Evolutionary conservation across 345 rosid species (phyloP), one percentile per base, ranked within the genome.

Genomic region (Cardamine resedifolia): DNA sequence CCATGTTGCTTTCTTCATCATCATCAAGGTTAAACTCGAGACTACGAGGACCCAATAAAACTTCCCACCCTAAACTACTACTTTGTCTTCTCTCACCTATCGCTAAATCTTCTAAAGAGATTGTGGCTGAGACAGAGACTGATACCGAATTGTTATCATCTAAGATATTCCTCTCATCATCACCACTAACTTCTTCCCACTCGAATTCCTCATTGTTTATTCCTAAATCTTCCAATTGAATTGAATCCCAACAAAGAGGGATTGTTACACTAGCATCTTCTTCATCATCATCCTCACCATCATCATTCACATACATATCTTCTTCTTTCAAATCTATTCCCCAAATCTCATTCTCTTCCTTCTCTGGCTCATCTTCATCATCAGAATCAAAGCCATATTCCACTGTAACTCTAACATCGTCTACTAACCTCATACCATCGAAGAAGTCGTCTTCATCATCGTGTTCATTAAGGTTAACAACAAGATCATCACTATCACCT

Each of bases 121-220:
- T 77, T 15, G 78, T 28, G 0, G 94, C 92, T 7, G 89, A 75
- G 47, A 85, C 70, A 20, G 95, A 83, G 5, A 85, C 72, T 0
- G 92, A 82, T 27, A 83, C 86, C 0, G 95, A 86, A 58, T 82
- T 84, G 61, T 66, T 86, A 66, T 85, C 88, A 55, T 83, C 91
- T 71, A 81, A 78, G 47, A 80, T 79, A 48, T 87, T 89, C 48
- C 96, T 83, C 70, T 88, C 96, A 64, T 88, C 92, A n/a, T 78
- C 74, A 48, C 80, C 78, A 49, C 86, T 88, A 39, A 93, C 92
- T 77, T 94, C 96, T 79, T 91, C 98, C 98, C 98, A 94, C 79
- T 89, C 98, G 5, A 85, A 83, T 49, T 93, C 94, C 73, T 88
- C 98, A 52, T 78, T 81, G 61, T 74, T 66, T n/a, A 80, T 87